phyloP scores from a whole-genome alignment of 2,329 filamentous ascomycete genomes.

The Beauveria brongniartii region DNA sequence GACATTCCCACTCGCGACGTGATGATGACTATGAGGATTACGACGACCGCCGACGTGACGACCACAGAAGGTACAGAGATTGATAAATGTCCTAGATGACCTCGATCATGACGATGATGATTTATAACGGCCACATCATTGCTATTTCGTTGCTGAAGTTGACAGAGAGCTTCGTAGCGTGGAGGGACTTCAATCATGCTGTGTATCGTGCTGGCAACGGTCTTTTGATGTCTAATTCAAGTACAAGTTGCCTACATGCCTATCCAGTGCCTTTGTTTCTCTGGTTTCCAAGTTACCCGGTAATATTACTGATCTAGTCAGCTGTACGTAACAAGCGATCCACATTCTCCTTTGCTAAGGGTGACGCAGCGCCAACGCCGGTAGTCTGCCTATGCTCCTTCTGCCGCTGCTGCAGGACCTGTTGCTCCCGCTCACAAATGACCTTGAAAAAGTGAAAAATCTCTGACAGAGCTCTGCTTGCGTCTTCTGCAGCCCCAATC shows the following conservation, averaged over 20 bases:
- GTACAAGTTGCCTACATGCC: not conserved
- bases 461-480: constrained; percentile 40
- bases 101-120: constrained; percentile 9
- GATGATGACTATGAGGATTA: constrained; percentile 12
- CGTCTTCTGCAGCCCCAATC: constrained; percentile 34
- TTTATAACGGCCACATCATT: not conserved
- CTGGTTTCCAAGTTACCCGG: not conserved
- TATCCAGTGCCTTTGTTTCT: too few relatives aligned
- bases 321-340: not conserved
- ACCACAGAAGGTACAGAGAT: constrained; percentile 7
- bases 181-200: not conserved
- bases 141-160: not conserved
- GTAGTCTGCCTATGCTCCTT: constrained; percentile 11
- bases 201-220: not conserved
- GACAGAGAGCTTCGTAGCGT: not conserved
- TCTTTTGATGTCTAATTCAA: not conserved
- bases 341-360: not conserved
- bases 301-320: not conserved
- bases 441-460: constrained; percentile 47
- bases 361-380: not conserved
- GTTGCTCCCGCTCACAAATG: constrained; percentile 39
- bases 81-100: constrained; percentile 11
- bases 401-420: constrained; percentile 18
- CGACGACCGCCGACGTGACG: constrained; percentile 11
- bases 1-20: not conserved